Conservation (phyloP, 2,329 filamentous ascomycete genomes). For the Phialocephala subalpina region DNA sequence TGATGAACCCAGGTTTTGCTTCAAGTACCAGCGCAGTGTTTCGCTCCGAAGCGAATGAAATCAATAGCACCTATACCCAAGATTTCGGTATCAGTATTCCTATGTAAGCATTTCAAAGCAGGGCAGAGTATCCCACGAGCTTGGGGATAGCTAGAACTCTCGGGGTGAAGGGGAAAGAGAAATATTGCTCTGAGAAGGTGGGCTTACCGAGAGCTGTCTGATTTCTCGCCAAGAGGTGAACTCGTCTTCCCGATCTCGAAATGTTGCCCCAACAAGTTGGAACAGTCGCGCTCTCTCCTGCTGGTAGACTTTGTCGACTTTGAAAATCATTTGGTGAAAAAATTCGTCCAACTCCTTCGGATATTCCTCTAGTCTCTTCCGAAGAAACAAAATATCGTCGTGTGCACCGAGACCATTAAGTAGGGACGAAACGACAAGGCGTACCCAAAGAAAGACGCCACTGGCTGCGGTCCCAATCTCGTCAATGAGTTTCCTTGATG, state of each 20-base stretch:
- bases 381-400: neutral
- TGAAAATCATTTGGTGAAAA: conserved; percentile 1
- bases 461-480: neutral
- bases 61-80: no score
- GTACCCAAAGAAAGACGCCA: conserved; percentile 10
- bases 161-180: no score
- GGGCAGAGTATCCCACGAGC: no score
- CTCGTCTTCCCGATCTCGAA: neutral
- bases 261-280: conserved; percentile 3
- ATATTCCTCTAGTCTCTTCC: neutral
- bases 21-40: neutral
- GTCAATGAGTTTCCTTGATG: neutral
- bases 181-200: no score
- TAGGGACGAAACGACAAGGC: neutral
- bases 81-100: no score
- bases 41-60: conserved; percentile 1
- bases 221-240: neutral
- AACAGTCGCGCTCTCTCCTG: conserved; percentile 1
- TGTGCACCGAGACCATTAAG: neutral
- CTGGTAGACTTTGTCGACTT: conserved; percentile 10
- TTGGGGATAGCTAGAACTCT: no score
- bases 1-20: neutral
- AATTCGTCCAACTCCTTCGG: conserved; percentile 9
- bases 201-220: neutral
- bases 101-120: no score